Evolutionary conservation across 108 stramenopile genomes (phyloP).

Genomic region (Fragilaria crotonensis): DNA sequence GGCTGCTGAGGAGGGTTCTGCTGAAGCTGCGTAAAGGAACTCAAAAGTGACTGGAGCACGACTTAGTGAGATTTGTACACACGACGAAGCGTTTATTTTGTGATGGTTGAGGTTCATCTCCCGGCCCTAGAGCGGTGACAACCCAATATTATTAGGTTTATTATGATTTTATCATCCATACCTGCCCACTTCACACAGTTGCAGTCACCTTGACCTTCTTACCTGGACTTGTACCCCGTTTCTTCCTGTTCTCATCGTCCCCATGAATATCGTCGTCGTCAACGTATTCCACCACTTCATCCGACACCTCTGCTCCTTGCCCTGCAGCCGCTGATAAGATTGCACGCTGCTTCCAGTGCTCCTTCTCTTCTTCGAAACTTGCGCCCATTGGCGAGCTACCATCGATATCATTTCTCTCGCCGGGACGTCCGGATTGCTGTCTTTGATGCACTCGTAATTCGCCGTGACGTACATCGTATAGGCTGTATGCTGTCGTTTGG

Average conservation of each 20-base stretch:
- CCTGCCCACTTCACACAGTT: too few species aligned
- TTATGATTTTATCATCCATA: too few species aligned
- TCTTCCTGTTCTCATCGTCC: not conserved
- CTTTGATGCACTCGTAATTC: constrained; percentile 9
- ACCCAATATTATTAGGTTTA: too few species aligned
- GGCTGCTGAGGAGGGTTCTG: constrained; percentile 40
- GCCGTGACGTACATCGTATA: constrained; percentile 4
- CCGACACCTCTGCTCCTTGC: not conserved
- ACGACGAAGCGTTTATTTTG: too few species aligned
- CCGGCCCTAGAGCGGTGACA: too few species aligned
- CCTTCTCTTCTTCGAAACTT: constrained; percentile 22
- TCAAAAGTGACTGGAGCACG: too few species aligned
- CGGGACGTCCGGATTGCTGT: not conserved
- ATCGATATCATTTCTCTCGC: constrained; percentile 9
- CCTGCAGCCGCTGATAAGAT: not conserved
- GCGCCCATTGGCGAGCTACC: constrained; percentile 20
- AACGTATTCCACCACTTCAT: not conserved
- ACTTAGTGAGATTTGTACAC: too few species aligned
- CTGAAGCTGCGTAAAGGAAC: constrained; percentile 11
- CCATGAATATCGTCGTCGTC: not conserved
- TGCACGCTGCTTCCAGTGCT: constrained; percentile 21
- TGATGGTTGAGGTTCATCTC: too few species aligned
- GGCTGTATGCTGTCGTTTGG: constrained; percentile 4
- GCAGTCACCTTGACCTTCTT: too few species aligned
- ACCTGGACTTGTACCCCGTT: constrained; percentile 3